These are phyloP conservation scores for Tympanopsis confertula DNA, from an alignment of 2,329 filamentous ascomycete genomes.

Conservation along the genomic window DNA sequence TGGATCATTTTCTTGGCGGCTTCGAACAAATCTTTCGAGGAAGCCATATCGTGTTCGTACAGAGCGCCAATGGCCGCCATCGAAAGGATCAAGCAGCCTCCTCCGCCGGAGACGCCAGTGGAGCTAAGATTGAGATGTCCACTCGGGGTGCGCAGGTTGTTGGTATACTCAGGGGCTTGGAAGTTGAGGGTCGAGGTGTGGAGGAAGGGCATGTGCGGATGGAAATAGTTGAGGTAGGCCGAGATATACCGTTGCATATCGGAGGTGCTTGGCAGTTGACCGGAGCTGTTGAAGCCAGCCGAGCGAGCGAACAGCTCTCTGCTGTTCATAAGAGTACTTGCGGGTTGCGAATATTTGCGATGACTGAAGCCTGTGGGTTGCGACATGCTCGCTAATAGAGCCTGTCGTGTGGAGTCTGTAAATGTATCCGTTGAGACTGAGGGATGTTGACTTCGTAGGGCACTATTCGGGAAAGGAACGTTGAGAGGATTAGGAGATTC, in stretches of 20 bases:
- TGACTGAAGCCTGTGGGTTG: conserved; percentile 40
- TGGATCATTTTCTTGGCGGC: conserved; percentile 93
- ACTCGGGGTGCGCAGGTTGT: conserved; percentile 23
- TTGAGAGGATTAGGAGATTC: conserved; percentile 24
- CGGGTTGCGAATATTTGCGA: conserved; percentile 53
- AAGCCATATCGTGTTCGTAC: conserved; percentile 72
- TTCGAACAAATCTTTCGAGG: conserved; percentile 79
- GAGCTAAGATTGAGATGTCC: conserved; percentile 22
- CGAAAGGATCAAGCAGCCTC: conserved; percentile 74
- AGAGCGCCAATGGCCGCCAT: conserved; percentile 78
- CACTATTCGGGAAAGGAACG: conserved; percentile 29
- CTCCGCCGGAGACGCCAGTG: conserved; percentile 56
- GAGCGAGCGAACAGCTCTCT: conserved; percentile 25
- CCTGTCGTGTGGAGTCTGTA: conserved; percentile 50
- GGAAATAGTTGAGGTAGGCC: conserved; percentile 83
- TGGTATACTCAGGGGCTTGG: conserved; percentile 60
- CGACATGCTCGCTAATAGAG: conserved; percentile 33
- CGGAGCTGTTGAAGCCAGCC: conserved; percentile 38
- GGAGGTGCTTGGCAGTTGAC: conserved; percentile 63
- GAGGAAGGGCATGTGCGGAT: conserved; percentile 88
- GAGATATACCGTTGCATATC: conserved; percentile 85
- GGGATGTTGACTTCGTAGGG: conserved; percentile 22
- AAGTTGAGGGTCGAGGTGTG: conserved; percentile 88
- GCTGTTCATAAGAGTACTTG: not conserved
- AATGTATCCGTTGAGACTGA: conserved; percentile 51